Evolutionary conservation across 2,329 filamentous ascomycete genomes (phyloP).

Genomic region (Pseudocercospora macadamiae): DNA sequence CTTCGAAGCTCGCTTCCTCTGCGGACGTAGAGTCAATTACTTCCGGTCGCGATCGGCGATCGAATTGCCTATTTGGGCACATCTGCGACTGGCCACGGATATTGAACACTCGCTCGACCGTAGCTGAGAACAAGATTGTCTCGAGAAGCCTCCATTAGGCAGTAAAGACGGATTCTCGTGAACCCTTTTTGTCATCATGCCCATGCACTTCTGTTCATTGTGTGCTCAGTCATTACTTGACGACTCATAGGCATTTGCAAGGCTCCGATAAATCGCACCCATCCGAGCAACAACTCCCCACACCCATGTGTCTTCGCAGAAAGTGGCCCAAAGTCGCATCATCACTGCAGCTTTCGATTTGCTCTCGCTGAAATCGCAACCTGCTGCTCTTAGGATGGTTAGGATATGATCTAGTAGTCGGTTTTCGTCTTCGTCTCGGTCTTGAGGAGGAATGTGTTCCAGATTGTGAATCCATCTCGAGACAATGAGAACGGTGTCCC

Average conservation of each 20-base stretch:
- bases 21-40: slow-evolving; percentile 4
- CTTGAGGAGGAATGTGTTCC: neutral
- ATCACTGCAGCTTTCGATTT: neutral
- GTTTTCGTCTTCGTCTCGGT: neutral
- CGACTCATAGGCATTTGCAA: neutral
- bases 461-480: slow-evolving; percentile 5
- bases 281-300: neutral
- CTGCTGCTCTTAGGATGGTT: neutral
- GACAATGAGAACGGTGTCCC: slow-evolving; percentile 2
- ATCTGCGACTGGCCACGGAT: neutral
- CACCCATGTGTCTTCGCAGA: neutral
- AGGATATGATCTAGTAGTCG: neutral
- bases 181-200: no score
- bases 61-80: neutral
- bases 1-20: neutral
- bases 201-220: no score
- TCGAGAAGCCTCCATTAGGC: neutral
- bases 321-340: neutral
- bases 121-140: neutral
- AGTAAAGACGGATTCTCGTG: neutral
- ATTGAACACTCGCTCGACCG: neutral
- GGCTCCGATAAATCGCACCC: neutral
- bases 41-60: neutral
- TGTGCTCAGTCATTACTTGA: neutral
- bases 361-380: neutral